Conservation (phyloP, 176 grass and related monocot genomes). For the Bonia amplexicaulis region DNA sequence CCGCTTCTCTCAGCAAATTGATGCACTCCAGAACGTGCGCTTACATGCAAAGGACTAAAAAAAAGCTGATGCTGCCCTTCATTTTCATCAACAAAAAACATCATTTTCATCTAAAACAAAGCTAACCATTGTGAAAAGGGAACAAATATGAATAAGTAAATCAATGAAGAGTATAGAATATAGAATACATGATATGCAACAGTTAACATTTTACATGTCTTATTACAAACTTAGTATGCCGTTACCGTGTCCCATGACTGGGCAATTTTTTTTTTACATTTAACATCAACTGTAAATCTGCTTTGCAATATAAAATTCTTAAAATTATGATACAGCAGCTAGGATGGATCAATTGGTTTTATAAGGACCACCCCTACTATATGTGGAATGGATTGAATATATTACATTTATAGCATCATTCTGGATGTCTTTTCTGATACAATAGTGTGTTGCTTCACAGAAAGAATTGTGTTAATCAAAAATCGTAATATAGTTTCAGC, state of each 20-base stretch:
- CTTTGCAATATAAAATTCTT: background rate
- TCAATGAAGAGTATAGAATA: background rate
- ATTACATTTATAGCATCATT: background rate
- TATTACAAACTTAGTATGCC: background rate
- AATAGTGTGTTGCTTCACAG: background rate
- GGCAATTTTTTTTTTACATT: background rate
- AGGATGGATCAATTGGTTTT: background rate
- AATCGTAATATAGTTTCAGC: background rate
- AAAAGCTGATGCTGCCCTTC: background rate
- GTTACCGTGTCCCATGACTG: background rate
- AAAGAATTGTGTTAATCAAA: background rate
- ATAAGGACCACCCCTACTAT: background rate
- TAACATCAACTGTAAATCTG: background rate
- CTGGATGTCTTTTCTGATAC: background rate
- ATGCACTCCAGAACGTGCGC: too few species aligned
- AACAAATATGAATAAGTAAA: too few species aligned
- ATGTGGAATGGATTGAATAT: background rate
- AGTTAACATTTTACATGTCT: background rate
- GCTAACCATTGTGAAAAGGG: background rate
- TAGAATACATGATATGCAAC: background rate
- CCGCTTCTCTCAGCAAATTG: too few species aligned
- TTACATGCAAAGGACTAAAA: too few species aligned
- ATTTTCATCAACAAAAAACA: background rate
- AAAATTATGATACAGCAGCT: background rate
- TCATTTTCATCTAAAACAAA: background rate